Evolutionary conservation across 169 alveolate genomes (phyloP).

Genomic region (Plasmodium relictum): DNA sequence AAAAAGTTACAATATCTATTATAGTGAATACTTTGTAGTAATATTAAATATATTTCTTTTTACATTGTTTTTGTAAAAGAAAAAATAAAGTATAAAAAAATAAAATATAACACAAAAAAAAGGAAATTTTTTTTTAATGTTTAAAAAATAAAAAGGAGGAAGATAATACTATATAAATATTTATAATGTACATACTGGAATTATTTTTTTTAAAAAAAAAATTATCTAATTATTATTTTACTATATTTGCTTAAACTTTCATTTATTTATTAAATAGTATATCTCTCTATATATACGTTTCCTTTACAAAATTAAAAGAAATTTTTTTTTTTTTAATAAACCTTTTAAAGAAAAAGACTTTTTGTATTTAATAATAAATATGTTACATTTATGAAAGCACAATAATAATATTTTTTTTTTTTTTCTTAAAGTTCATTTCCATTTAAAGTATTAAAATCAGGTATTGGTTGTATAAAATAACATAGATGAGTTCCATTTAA

Average conservation of each 20-base stretch:
- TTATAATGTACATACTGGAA: too few relatives aligned
- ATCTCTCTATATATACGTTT: too few relatives aligned
- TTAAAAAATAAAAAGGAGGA: constrained; percentile 13
- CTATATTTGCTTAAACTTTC: too few relatives aligned
- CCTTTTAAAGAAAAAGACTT: too few relatives aligned
- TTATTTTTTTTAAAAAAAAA: too few relatives aligned
- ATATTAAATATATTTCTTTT: background rate
- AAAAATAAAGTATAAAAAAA: background rate
- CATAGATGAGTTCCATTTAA: constrained; percentile 76
- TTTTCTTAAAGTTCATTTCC: too few relatives aligned
- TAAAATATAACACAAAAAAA: background rate
- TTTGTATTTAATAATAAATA: background rate
- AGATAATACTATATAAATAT: too few relatives aligned
- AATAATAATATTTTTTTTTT: background rate
- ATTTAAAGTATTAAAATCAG: background rate
- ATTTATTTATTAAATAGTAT: too few relatives aligned
- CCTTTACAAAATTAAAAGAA: too few relatives aligned
- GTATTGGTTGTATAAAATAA: constrained; percentile 61
- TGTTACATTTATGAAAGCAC: background rate
- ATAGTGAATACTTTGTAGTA: too few relatives aligned
- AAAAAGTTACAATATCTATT: background rate
- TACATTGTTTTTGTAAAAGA: background rate
- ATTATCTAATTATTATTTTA: too few relatives aligned
- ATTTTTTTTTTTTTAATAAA: too few relatives aligned
- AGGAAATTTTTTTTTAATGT: background rate